Conservation (phyloP, 192 early-diverging fungal genomes). For the Haplosporangium gracile region DNA sequence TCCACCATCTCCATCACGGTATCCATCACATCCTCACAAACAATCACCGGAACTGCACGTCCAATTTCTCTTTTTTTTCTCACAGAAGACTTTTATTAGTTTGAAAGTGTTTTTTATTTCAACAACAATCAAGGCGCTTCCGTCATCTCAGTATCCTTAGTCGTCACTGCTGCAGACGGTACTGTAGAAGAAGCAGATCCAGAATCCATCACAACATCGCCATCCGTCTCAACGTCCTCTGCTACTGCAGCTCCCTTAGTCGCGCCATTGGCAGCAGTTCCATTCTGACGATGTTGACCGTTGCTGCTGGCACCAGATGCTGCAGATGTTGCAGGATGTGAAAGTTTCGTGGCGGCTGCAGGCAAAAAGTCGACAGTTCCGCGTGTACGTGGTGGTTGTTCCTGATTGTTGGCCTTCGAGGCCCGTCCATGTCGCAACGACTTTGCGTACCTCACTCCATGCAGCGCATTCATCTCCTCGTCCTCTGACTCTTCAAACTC, state of each 20-base stretch:
- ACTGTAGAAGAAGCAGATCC: background rate
- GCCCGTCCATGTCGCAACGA: slow-evolving; percentile 30
- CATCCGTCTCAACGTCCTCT: slow-evolving; percentile 27
- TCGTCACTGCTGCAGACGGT: background rate
- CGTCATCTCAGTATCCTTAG: slow-evolving; percentile 37
- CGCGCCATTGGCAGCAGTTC: background rate
- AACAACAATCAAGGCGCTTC: slow-evolving; percentile 26
- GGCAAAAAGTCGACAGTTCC: slow-evolving; percentile 42
- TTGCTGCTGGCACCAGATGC: background rate
- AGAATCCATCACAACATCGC: slow-evolving; percentile 37
- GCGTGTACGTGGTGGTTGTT: slow-evolving; percentile 9
- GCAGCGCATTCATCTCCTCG: slow-evolving; percentile 33
- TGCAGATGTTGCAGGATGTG: background rate
- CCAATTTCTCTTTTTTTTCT: no score
- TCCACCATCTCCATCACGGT: no score
- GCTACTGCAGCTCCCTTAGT: background rate
- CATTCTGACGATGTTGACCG: background rate
- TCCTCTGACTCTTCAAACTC: slow-evolving; percentile 85
- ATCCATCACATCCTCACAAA: no score
- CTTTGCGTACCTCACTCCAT: slow-evolving; percentile 44
- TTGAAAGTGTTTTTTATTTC: background rate
- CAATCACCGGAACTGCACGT: no score
- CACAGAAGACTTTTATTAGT: no score
- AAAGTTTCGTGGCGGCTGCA: slow-evolving; percentile 43
- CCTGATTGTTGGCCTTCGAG: slow-evolving; percentile 14